Percentiles rank a stretch among this genome's conserved stretches.
These are phyloP conservation scores for Fulvia fulva DNA, from an alignment of 2,329 filamentous ascomycete genomes.

Conservation along the genomic window DNA sequence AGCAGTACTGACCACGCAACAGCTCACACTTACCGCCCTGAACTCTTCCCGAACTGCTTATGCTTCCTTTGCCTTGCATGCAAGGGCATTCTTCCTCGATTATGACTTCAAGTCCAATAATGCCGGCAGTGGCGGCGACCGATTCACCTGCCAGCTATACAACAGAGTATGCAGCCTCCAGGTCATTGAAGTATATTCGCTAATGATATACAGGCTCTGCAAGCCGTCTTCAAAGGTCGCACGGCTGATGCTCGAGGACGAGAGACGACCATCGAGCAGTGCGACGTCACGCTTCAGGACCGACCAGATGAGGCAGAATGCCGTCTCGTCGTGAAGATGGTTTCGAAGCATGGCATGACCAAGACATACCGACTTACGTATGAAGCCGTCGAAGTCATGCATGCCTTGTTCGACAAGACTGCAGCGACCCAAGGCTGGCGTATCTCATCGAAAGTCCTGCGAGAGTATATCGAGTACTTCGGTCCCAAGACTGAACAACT, in stretches of 20 bases:
- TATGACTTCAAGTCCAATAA: conserved; percentile 56
- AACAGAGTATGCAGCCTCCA: conserved; percentile 54
- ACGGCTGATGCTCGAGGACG: conserved; percentile 60
- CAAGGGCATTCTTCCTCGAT: conserved; percentile 65
- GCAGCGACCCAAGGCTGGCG: conserved; percentile 67
- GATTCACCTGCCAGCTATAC: conserved; percentile 72
- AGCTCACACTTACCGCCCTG: conserved; percentile 70
- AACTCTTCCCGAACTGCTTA: conserved; percentile 81
- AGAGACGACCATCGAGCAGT: conserved; percentile 68
- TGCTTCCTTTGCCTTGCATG: conserved; percentile 65
- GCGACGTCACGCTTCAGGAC: conserved; percentile 70
- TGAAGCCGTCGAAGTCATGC: conserved; percentile 68
- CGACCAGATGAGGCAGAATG: conserved; percentile 64
- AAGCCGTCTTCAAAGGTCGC: conserved; percentile 71
- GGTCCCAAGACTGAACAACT: conserved; percentile 76
- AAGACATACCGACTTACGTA: conserved; percentile 75
- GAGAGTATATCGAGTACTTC: conserved; percentile 76
- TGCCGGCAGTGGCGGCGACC: conserved; percentile 28
- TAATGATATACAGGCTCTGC: conserved; percentile 40
- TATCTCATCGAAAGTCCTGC: conserved; percentile 66
- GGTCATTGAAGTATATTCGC: background rate
- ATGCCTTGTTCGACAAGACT: conserved; percentile 68
- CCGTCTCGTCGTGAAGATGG: conserved; percentile 68
- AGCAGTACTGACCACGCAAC: conserved; percentile 11
- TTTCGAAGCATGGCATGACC: conserved; percentile 70